Evolutionary conservation across 139 green algal genomes (phyloP).

Genomic region (Limnomonas spitsbergensis): DNA sequence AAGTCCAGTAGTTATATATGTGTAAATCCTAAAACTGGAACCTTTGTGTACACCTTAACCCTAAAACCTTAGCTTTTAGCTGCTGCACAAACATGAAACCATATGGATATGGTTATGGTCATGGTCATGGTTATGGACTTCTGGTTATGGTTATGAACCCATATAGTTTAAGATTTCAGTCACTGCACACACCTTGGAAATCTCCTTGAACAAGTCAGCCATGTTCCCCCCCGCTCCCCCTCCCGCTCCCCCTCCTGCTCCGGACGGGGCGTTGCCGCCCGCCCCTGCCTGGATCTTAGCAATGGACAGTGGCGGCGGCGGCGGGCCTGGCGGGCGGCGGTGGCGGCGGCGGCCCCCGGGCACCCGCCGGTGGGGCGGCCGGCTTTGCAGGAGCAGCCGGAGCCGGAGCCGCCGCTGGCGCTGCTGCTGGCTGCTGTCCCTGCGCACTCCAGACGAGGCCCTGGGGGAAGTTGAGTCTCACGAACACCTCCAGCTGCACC

Average conservation of each 20-base stretch:
- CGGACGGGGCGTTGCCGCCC: background rate
- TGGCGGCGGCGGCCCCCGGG: conserved; percentile 55
- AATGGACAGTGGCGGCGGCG: conserved; percentile 34
- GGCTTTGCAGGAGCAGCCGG: background rate
- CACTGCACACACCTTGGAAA: background rate
- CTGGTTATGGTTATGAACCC: too few relatives aligned
- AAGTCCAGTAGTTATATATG: too few relatives aligned
- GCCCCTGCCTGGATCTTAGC: conserved; percentile 19
- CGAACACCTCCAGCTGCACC: conserved; percentile 44
- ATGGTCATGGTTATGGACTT: too few relatives aligned
- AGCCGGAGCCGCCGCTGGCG: background rate
- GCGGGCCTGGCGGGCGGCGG: conserved; percentile 42
- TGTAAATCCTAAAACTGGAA: too few relatives aligned
- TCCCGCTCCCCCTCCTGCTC: background rate
- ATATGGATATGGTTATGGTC: too few relatives aligned
- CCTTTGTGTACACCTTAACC: too few relatives aligned
- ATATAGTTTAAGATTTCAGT: too few relatives aligned
- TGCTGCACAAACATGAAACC: too few relatives aligned
- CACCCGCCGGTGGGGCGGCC: conserved; percentile 1
- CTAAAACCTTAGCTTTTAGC: too few relatives aligned
- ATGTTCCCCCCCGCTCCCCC: background rate
- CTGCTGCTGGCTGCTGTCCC: conserved; percentile 21
- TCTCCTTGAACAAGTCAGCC: background rate
- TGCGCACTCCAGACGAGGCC: conserved; percentile 69
- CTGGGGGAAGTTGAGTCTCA: conserved; percentile 49